A percentile compares a stretch with the other conserved stretches of the same genome.
phyloP scores from a whole-genome alignment of 2,329 filamentous ascomycete species.

The Trichothecium sympodiale region DNA sequence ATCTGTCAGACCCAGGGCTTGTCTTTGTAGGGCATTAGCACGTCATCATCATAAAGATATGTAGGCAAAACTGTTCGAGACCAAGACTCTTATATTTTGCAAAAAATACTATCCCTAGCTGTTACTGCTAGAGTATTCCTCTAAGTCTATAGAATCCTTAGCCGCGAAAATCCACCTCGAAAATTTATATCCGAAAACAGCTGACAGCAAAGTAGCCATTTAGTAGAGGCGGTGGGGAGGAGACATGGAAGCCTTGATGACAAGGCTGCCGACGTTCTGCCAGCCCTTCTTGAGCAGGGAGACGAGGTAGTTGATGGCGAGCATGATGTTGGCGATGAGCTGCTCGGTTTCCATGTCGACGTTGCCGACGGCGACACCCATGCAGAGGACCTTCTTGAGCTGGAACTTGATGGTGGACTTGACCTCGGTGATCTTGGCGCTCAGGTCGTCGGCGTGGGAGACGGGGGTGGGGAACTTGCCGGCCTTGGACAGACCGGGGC shows the following conservation, averaged over 20 bases:
- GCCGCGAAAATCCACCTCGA: too few species aligned
- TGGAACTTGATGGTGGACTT: slow-evolving; percentile 99
- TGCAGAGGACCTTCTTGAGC: slow-evolving; percentile 99
- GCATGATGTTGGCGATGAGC: slow-evolving; percentile 97
- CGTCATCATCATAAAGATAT: too few species aligned
- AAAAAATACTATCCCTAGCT: too few species aligned
- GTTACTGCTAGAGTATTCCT: too few species aligned
- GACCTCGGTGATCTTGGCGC: slow-evolving; percentile 95
- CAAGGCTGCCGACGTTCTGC: slow-evolving; percentile 99
- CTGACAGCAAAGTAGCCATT: slow-evolving; percentile 11
- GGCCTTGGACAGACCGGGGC: slow-evolving; percentile 96
- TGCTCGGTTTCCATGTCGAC: slow-evolving; percentile 95
- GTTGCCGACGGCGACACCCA: slow-evolving; percentile 98
- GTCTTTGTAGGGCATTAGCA: too few species aligned
- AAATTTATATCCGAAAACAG: slow-evolving; percentile 5
- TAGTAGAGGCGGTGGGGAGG: slow-evolving; percentile 98
- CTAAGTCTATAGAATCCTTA: too few species aligned
- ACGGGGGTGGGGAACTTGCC: slow-evolving; percentile 99
- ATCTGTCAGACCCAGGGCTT: too few species aligned
- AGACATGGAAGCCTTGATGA: slow-evolving; percentile 99
- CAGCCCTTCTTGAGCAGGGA: slow-evolving; percentile 99
- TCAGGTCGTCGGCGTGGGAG: slow-evolving; percentile 91
- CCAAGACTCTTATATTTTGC: too few species aligned
- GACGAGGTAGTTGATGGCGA: slow-evolving; percentile 99
- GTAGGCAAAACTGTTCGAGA: too few species aligned